Percentiles rank a stretch among this genome's conserved stretches.
Conservation (phyloP, 2,329 filamentous ascomycete genomes). For the Cercospora janseana region DNA sequence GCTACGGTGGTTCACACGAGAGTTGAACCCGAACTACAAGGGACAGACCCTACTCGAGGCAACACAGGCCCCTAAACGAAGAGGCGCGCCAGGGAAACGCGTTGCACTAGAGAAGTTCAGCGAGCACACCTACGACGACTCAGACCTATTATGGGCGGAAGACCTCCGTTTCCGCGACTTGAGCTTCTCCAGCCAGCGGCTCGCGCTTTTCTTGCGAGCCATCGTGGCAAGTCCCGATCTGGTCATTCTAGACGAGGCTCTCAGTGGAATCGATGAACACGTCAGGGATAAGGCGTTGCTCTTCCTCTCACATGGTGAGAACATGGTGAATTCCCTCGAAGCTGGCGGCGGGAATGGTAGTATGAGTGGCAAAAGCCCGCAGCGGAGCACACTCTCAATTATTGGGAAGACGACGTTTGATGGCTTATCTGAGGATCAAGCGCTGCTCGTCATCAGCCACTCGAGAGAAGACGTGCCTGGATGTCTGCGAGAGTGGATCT, state of each 20-base stretch:
- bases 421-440: conserved; percentile 69
- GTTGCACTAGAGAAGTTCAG: conserved; percentile 15
- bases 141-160: conserved; percentile 61
- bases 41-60: conserved; percentile 16
- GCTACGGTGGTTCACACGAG: conserved; percentile 72
- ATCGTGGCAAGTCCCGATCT: conserved; percentile 48
- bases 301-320: conserved; percentile 62
- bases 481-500: conserved; percentile 79
- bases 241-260: conserved; percentile 52
- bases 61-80: neutral
- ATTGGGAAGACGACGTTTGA: conserved; percentile 52
- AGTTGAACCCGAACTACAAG: conserved; percentile 61
- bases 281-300: conserved; percentile 83
- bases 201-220: conserved; percentile 71
- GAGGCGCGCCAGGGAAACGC: neutral
- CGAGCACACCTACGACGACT: conserved; percentile 25
- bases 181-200: conserved; percentile 77
- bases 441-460: conserved; percentile 89
- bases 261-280: conserved; percentile 51
- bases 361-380: neutral
- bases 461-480: conserved; percentile 85
- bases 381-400: conserved; percentile 37
- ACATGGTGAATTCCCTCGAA: conserved; percentile 9
- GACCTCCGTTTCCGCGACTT: conserved; percentile 68
- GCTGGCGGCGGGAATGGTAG: neutral